phyloP scores from a whole-genome alignment of 176 grass and related monocot genomes.

The Saccharum spontaneum region DNA sequence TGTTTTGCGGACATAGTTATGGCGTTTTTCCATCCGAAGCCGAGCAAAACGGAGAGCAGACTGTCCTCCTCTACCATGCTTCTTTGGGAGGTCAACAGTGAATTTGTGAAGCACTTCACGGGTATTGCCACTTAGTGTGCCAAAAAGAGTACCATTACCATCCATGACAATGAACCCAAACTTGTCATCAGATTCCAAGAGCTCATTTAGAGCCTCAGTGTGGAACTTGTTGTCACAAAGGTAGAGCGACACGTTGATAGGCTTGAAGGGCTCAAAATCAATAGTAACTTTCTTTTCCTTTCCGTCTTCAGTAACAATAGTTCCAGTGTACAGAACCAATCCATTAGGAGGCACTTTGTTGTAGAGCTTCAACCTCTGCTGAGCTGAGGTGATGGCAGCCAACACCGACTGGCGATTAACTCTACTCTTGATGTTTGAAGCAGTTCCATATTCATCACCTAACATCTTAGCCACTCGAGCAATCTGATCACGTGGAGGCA shows the following conservation, averaged over 20 bases:
- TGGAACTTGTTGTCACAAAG: slow-evolving; percentile 63
- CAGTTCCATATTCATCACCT: slow-evolving; percentile 58
- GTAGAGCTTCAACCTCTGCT: slow-evolving; percentile 61
- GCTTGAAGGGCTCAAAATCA: slow-evolving; percentile 63
- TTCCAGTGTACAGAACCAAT: slow-evolving; percentile 64
- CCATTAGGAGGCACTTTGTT: slow-evolving; percentile 59
- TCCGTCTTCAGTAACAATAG: slow-evolving; percentile 57
- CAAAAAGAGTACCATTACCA: slow-evolving; percentile 63
- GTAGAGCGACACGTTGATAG: slow-evolving; percentile 51
- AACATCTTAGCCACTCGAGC: slow-evolving; percentile 59
- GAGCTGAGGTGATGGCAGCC: slow-evolving; percentile 55
- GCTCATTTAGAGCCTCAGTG: slow-evolving; percentile 54
- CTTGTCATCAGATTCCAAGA: slow-evolving; percentile 60
- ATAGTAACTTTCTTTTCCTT: slow-evolving; percentile 64
- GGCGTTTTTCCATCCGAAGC: slow-evolving; percentile 57
- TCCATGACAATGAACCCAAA: slow-evolving; percentile 62
- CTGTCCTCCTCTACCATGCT: slow-evolving; percentile 58
- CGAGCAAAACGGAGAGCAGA: slow-evolving; percentile 61
- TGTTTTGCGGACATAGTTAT: slow-evolving; percentile 55
- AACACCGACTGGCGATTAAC: slow-evolving; percentile 58
- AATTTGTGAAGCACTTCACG: slow-evolving; percentile 60
- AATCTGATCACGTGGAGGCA: slow-evolving; percentile 58
- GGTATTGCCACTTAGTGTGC: slow-evolving; percentile 56
- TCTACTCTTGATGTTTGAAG: slow-evolving; percentile 62
- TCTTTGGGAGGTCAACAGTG: slow-evolving; percentile 60